Evolutionary conservation across 257 asterid species (phyloP).

Genomic region (Jacaranda copaia): DNA sequence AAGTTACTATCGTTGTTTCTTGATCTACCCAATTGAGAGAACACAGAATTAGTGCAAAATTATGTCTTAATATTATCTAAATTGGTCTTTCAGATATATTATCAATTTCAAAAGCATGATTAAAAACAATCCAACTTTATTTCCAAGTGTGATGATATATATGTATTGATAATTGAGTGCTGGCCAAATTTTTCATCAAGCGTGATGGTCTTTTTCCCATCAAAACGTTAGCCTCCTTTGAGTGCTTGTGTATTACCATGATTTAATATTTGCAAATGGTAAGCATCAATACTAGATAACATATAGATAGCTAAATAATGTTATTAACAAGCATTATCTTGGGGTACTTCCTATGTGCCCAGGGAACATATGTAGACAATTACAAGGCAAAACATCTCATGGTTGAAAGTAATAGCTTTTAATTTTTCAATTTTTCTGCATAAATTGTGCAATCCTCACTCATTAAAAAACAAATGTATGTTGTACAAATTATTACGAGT

Average conservation of each 20-base stretch:
- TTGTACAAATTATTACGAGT: constrained; percentile 1
- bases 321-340: constrained; percentile 34
- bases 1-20: no score
- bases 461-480: constrained; percentile 15
- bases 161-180: constrained; percentile 13
- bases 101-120: background rate
- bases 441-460: background rate
- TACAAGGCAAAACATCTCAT: constrained; percentile 42
- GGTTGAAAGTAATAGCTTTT: constrained; percentile 25
- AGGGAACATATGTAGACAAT: constrained; percentile 34
- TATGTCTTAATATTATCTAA: background rate
- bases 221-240: constrained; percentile 19
- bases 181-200: constrained; percentile 25
- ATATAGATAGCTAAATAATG: background rate
- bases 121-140: background rate
- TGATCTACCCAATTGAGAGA: no score
- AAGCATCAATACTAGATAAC: constrained; percentile 21
- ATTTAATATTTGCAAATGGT: constrained; percentile 30
- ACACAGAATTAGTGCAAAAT: background rate
- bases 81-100: background rate
- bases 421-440: background rate
- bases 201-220: constrained; percentile 36
- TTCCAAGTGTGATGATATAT: constrained; percentile 3
- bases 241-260: constrained; percentile 5
- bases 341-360: constrained; percentile 39